These are phyloP conservation scores for Purshia tridentata DNA, from an alignment of 306 rosid genomes.

Conservation along the genomic window DNA sequence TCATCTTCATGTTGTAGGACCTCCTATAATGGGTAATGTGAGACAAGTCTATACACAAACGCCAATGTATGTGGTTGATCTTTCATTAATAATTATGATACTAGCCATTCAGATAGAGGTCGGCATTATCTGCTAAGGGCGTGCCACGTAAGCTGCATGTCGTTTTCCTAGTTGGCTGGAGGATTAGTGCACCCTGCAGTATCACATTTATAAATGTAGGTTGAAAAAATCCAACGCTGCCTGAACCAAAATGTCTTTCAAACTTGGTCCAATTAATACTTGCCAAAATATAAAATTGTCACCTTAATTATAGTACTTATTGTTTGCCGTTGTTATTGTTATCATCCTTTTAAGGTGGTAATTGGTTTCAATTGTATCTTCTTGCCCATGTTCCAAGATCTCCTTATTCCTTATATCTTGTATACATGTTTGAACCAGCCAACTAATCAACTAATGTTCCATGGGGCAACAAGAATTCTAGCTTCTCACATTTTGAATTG, in stretches of 20 bases:
- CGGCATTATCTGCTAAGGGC: neutral
- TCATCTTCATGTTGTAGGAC: neutral
- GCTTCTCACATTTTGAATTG: too few relatives aligned
- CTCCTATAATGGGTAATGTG: neutral
- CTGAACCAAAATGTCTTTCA: neutral
- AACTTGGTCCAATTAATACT: neutral
- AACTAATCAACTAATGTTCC: too few relatives aligned
- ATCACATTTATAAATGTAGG: neutral
- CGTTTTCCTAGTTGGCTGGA: neutral
- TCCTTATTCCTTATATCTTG: too few relatives aligned
- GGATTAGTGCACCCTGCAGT: neutral
- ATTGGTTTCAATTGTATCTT: too few relatives aligned
- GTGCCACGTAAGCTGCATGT: neutral
- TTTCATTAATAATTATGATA: neutral
- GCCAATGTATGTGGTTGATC: neutral
- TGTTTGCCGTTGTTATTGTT: too few relatives aligned
- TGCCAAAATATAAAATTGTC: too few relatives aligned
- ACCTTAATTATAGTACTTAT: too few relatives aligned
- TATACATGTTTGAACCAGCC: too few relatives aligned
- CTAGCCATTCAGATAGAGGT: neutral
- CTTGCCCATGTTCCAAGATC: too few relatives aligned
- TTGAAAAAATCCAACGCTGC: neutral
- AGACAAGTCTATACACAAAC: neutral
- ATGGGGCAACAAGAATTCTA: too few relatives aligned
- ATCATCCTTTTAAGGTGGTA: too few relatives aligned